Evolutionary conservation across 192 early-diverging fungal species (phyloP), one percentile per base, ranked within the genome.

Genomic region (Fimicolochytrium jonesii): DNA sequence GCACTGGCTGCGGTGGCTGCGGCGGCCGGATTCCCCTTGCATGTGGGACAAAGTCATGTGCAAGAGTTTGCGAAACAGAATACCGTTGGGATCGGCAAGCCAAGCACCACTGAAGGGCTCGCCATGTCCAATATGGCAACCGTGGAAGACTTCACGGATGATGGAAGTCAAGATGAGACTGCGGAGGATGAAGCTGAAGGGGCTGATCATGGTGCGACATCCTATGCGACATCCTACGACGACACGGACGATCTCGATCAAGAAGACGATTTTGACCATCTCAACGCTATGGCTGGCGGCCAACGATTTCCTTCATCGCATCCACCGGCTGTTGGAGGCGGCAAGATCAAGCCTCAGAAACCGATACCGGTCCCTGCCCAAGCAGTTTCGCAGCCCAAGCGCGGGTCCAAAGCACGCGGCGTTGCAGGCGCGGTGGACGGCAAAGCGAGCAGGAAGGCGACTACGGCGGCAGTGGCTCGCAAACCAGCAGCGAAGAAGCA

Each of bases 121-220:
- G n/a, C n/a, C n/a, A n/a, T n/a, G n/a, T n/a, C n/a, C n/a, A n/a
- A n/a, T n/a, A n/a, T n/a, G n/a, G n/a, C n/a, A n/a, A n/a, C n/a
- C n/a, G n/a, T n/a, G n/a, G n/a, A n/a, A n/a, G n/a, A n/a, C n/a
- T n/a, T n/a, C n/a, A n/a, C n/a, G n/a, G n/a, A n/a, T n/a, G n/a
- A n/a, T n/a, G n/a, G n/a, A n/a, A n/a, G n/a, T n/a, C n/a, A n/a
- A n/a, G n/a, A n/a, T n/a, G 11, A n/a, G 11, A 22, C 9, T n/a
- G 46, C 9, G 15, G 46, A 9, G 25, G 64, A 75, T 29, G 75
- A 80, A 33, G 82, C 76, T 17, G 81, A 85, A 30, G 72, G 71
- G 15, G 82, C 9, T 41, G 37, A 41, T 41, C 9, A 41, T 41
- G 37, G n/a, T n/a, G n/a, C n/a, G n/a, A n/a, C n/a, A n/a, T n/a